Percentiles rank a stretch among this genome's conserved stretches.
phyloP scores from a whole-genome alignment of 2,329 filamentous ascomycete species.

The Monosporascus sp. region DNA sequence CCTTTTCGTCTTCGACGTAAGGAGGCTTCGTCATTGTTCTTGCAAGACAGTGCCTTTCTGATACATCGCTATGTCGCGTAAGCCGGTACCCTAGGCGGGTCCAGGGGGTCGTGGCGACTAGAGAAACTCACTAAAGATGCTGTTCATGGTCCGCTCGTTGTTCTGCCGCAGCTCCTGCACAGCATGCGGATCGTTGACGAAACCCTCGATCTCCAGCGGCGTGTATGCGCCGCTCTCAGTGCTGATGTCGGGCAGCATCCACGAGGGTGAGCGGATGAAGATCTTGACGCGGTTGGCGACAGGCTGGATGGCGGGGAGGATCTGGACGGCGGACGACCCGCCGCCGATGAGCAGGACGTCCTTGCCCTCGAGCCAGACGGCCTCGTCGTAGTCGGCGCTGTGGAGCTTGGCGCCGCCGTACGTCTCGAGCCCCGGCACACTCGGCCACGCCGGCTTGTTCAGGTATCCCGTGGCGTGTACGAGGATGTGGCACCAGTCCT shows the following conservation, averaged over 20 bases:
- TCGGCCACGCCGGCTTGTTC: slow-evolving; percentile 13
- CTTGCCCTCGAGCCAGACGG: slow-evolving; percentile 5
- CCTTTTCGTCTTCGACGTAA: slow-evolving; percentile 4
- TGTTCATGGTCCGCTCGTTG: slow-evolving; percentile 13
- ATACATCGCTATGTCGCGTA: slow-evolving; percentile 5
- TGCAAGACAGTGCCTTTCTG: slow-evolving; percentile 8
- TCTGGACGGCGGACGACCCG: slow-evolving; percentile 36
- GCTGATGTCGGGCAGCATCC: slow-evolving; percentile 38
- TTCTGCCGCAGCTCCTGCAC: slow-evolving; percentile 6
- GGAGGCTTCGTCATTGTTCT: slow-evolving; percentile 4
- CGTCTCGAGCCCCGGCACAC: slow-evolving; percentile 5
- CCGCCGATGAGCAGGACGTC: slow-evolving; percentile 6
- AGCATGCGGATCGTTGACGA: slow-evolving; percentile 32
- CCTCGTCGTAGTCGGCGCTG: slow-evolving; percentile 11
- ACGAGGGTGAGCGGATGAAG: slow-evolving; percentile 45
- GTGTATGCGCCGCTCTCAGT: slow-evolving; percentile 38
- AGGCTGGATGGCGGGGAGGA: slow-evolving; percentile 40
- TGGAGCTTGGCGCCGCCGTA: slow-evolving; percentile 9
- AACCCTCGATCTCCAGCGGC: slow-evolving; percentile 35
- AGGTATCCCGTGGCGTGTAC: slow-evolving; percentile 12
- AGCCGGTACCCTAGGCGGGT: not conserved
- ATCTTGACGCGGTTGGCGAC: slow-evolving; percentile 38
- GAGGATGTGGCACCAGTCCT: slow-evolving; percentile 40
- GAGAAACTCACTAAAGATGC: slow-evolving; percentile 21
- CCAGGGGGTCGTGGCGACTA: slow-evolving; percentile 1